Evolutionary conservation across 148 eudicot species (phyloP), one percentile per base, ranked within the genome.

Genomic region (Nyssa sinensis): DNA sequence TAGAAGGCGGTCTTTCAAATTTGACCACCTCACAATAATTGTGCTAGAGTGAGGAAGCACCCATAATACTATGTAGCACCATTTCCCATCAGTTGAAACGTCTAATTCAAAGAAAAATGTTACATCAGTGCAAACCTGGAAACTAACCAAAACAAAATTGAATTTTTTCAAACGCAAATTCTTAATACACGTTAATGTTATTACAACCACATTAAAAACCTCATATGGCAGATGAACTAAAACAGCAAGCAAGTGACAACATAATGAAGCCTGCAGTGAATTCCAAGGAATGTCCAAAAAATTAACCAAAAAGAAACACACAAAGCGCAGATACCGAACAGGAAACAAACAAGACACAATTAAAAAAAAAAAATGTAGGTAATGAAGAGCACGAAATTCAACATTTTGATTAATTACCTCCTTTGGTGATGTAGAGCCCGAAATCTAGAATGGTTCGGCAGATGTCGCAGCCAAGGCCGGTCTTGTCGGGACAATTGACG

Each of bases 41-140:
- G 85, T 82, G 59, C 77, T 85, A 7, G 84, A 80, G 75, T 85
- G 87, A 61, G 94, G 93, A 78, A 84, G 73, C 64, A 88, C 91
- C 97, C 94, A 90, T 44, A 90, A 66, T 47, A 92, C 87, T 60
- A 92, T 63, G 71, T 85, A 88, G 75, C 97, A 90, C 94, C 97
- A 92, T 83, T 80, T 85, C 39, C 97, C 94, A 88, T 92, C 91
- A 39, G 93, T 92, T 6, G 94, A 88, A 68, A 92, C 78, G 77
- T 90, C 94, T 90, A 79, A 67, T 53, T 37, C 68, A 37, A 47
- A 67, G 53, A 78, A 33, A 27, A 53, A 61, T 21, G 16, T 30
- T 37, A 47, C 3, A 67, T 77, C n/a, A n/a, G n/a, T n/a, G n/a
- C n/a, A n/a, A n/a, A n/a, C n/a, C n/a, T n/a, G n/a, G 4, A 47